Base-by-base conservation (phyloP, 176 grass and related monocot genomes). In the Sorghum bicolor region DNA sequence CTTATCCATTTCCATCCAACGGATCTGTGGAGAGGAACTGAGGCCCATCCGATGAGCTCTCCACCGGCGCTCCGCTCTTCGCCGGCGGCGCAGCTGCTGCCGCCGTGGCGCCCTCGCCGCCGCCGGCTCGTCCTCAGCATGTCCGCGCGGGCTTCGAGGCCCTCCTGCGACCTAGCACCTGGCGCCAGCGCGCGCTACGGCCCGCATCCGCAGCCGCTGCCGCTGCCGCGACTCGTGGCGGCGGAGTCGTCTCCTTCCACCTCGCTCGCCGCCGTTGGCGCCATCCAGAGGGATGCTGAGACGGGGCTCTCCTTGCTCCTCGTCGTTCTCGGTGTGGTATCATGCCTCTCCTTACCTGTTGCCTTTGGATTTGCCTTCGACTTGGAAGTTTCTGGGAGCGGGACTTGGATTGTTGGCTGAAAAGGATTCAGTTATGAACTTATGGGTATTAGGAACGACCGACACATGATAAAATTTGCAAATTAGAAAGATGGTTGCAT, bases 231-330 rank as follows among this genome's bases (percentile, higher is more conserved):
- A n/a, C 80, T 79, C 20, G 80, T 83, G 75, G 66, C 80, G 13
- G 57, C 43, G 43, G 33, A 73, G 80, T 74, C 85, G 60, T 81
- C 68, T 14, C 81, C 81, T 55, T 67, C 75, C 3, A 58, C 81
- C 31, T 28, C 87, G 78, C 41, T 71, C 16, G 10, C 75, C 67
- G 41, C 75, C 52, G 17, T 8, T 37, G 8, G 64, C 11, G 53
- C 17, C 20, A 34, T 67, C 28, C 68, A 12, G 67, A 64, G 81
- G 62, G 81, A 84, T 26, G 81, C 81, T 26, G 43, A 55, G 67
- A 34, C 60, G 34, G 81, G 81, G 81, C 81, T 84, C 45, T 26
- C 87, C 11, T 53, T 84, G 17, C 44, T 84, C 28, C 68, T 88
- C 68, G 5, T 84, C 8, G 67, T 88, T 30, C 75, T 88, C 58